phyloP scores from a whole-genome alignment of 148 eudicot genomes.

The Arbutus unedo region DNA sequence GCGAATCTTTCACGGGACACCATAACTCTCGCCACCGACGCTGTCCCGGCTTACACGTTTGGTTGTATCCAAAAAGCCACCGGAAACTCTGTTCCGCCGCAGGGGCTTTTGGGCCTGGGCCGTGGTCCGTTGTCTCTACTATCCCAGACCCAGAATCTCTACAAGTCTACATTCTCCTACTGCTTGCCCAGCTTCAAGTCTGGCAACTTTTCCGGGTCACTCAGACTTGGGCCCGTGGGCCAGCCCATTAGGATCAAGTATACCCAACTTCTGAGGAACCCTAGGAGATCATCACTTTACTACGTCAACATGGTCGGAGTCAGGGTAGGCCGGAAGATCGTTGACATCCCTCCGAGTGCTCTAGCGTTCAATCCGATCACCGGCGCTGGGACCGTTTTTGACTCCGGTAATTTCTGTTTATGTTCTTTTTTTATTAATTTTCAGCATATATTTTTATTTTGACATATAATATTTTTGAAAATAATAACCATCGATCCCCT shows the following conservation, averaged over 20 bases:
- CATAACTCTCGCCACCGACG: conserved; percentile 62
- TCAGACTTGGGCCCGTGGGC: conserved; percentile 61
- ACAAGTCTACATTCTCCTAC: conserved; percentile 75
- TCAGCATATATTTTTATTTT: too few relatives aligned
- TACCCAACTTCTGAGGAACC: conserved; percentile 67
- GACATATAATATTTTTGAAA: too few relatives aligned
- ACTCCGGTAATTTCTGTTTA: conserved; percentile 49
- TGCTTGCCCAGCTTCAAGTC: conserved; percentile 73
- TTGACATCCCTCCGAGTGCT: conserved; percentile 58
- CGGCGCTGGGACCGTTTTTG: conserved; percentile 87
- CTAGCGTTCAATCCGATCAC: conserved; percentile 67
- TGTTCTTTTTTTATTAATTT: too few relatives aligned
- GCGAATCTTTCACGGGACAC: conserved; percentile 65
- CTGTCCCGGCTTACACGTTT: conserved; percentile 51
- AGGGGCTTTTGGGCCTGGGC: conserved; percentile 77
- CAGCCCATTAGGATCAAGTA: conserved; percentile 63
- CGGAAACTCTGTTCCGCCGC: conserved; percentile 62
- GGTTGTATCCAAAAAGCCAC: conserved; percentile 65
- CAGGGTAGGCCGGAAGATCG: conserved; percentile 56
- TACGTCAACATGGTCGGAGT: conserved; percentile 72
- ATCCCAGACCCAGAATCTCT: conserved; percentile 57
- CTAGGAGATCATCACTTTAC: conserved; percentile 74
- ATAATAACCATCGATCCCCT: too few relatives aligned
- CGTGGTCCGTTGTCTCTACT: conserved; percentile 73
- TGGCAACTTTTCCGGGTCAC: conserved; percentile 55